A percentile compares a stretch with the other conserved stretches of the same genome.
These are phyloP conservation scores for Marasmius oreades DNA, from an alignment of 1,284 basidiomycete species.

Conservation along the genomic window DNA sequence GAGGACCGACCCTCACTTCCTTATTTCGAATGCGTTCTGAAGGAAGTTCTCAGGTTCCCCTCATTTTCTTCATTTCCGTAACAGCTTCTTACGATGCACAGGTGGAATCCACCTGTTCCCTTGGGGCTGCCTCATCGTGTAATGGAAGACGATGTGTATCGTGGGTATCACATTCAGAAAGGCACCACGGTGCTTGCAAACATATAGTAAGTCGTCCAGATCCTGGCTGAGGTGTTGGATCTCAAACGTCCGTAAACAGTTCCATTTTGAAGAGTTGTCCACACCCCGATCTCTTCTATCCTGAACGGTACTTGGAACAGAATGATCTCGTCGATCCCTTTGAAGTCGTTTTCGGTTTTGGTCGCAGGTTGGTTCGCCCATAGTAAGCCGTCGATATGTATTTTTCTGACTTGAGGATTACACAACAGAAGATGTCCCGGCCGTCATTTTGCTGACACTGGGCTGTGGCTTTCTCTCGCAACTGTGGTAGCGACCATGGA, in stretches of 20 bases:
- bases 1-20: conserved; percentile 48
- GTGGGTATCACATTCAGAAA: conserved; percentile 43
- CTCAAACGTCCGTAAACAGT: conserved; percentile 20
- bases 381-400: neutral
- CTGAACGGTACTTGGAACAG: conserved; percentile 35
- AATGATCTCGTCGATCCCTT: conserved; percentile 34
- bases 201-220: conserved; percentile 10
- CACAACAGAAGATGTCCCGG: conserved; percentile 38
- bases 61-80: conserved; percentile 8
- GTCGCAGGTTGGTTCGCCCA: conserved; percentile 32
- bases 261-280: conserved; percentile 37
- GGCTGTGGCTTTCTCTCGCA: conserved; percentile 9
- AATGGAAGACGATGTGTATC: conserved; percentile 46
- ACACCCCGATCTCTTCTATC: conserved; percentile 34
- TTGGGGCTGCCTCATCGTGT: conserved; percentile 47
- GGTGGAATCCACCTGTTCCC: conserved; percentile 41
- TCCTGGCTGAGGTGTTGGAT: neutral
- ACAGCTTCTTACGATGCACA: conserved; percentile 18
- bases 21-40: conserved; percentile 49
- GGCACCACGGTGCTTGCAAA: conserved; percentile 35
- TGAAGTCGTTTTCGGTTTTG: conserved; percentile 41
- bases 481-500: conserved; percentile 8
- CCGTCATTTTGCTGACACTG: conserved; percentile 29
- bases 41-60: conserved; percentile 41
- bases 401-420: conserved; percentile 4